These are phyloP conservation scores for Rhodotorula diobovata DNA, from an alignment of 768 basidiomycete genomes.

Conservation along the genomic window DNA sequence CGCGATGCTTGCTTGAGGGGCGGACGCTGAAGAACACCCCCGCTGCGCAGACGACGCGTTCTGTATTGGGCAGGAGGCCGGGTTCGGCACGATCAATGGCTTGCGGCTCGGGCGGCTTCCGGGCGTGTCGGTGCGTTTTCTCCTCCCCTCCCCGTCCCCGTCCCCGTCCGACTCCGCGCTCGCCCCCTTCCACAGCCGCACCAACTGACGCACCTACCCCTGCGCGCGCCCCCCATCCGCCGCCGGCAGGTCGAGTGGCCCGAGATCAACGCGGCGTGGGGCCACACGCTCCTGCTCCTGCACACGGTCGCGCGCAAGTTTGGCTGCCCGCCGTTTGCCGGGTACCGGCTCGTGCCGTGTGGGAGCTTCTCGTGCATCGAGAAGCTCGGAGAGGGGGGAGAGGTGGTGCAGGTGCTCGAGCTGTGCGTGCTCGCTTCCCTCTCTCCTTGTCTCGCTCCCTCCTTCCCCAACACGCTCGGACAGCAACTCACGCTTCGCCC, in stretches of 20 bases:
- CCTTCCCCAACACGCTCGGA: background rate
- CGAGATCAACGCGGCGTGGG: slow-evolving; percentile 99
- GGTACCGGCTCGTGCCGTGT: slow-evolving; percentile 86
- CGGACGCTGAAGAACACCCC: background rate
- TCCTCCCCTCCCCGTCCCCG: background rate
- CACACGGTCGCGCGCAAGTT: slow-evolving; percentile 89
- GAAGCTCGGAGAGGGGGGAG: slow-evolving; percentile 52
- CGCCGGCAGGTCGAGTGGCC: slow-evolving; percentile 81
- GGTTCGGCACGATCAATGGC: slow-evolving; percentile 97
- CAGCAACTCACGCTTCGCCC: background rate
- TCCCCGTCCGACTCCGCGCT: background rate
- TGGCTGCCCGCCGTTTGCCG: slow-evolving; percentile 73
- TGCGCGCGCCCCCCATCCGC: too few species aligned
- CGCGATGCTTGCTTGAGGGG: too few species aligned
- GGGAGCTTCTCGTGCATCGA: slow-evolving; percentile 93
- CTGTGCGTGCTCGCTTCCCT: slow-evolving; percentile 49
- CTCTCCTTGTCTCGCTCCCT: background rate
- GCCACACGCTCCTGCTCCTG: slow-evolving; percentile 82
- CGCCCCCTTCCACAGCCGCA: too few species aligned
- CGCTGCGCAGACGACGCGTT: slow-evolving; percentile 66
- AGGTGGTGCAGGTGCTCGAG: slow-evolving; percentile 76
- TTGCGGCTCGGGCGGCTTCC: slow-evolving; percentile 77
- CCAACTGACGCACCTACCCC: too few species aligned
- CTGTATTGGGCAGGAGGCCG: slow-evolving; percentile 88
- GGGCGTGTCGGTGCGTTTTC: slow-evolving; percentile 7